Conservation (phyloP, 2,329 filamentous ascomycete genomes). For the Penicillium olsonii region DNA sequence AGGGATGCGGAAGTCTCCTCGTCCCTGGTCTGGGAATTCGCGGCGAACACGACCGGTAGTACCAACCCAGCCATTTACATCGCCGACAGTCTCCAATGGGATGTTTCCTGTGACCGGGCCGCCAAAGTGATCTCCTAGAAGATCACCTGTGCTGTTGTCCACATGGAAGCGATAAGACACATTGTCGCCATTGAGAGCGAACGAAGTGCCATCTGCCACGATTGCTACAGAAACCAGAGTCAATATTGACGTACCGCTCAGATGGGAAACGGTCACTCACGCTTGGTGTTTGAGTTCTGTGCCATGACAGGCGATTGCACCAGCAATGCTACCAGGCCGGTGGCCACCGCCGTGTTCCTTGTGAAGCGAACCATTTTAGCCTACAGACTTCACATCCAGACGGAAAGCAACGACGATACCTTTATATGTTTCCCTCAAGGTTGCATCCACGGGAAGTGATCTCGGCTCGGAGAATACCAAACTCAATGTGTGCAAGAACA, state of each 20-base stretch:
- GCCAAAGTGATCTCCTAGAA: constrained; percentile 64
- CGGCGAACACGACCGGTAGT: constrained; percentile 55
- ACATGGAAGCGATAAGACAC: constrained; percentile 67
- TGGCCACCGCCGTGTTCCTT: constrained; percentile 1
- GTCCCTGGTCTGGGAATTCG: constrained; percentile 65
- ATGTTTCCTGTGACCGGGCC: constrained; percentile 56
- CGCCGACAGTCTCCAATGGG: constrained; percentile 40
- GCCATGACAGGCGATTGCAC: background rate
- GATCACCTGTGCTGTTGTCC: constrained; percentile 56
- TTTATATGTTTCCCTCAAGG: constrained; percentile 3
- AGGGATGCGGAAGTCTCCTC: constrained; percentile 64
- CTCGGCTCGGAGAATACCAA: background rate
- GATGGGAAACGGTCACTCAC: background rate
- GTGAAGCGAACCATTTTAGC: constrained; percentile 6
- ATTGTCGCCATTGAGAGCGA: constrained; percentile 58
- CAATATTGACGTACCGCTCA: background rate
- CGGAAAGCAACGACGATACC: background rate
- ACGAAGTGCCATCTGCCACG: constrained; percentile 56
- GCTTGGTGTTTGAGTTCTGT: background rate
- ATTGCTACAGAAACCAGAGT: constrained; percentile 43
- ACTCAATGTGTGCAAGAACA: background rate
- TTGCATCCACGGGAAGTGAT: background rate
- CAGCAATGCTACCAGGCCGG: constrained; percentile 2
- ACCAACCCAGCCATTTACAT: constrained; percentile 56
- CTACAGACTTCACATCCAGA: background rate